Conservation (phyloP, 148 eudicot genomes). For the Talinum fruticosum region DNA sequence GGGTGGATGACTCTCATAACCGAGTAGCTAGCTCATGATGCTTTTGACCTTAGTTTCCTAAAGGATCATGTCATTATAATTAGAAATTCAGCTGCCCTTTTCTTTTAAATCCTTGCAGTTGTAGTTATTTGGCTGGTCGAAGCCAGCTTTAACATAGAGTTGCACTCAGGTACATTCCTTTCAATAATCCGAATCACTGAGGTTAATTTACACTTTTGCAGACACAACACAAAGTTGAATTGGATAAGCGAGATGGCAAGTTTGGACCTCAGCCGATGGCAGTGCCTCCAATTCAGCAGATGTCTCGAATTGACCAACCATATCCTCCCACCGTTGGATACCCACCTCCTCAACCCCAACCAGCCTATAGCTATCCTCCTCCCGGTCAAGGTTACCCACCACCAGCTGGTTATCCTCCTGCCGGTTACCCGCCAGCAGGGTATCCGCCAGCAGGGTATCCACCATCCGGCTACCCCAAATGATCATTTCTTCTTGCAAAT, state of each 20-base stretch:
- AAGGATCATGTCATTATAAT: background rate
- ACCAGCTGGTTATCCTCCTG: slow-evolving; percentile 37
- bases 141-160: background rate
- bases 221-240: slow-evolving; percentile 96
- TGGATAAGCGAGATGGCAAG: slow-evolving; percentile 97
- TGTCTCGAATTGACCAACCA: slow-evolving; percentile 86
- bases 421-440: slow-evolving; percentile 37
- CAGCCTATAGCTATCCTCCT: slow-evolving; percentile 37
- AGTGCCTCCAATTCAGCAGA: slow-evolving; percentile 71
- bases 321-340: slow-evolving; percentile 71
- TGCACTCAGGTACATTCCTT: background rate
- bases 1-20: too few species aligned
- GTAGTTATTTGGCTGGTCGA: background rate
- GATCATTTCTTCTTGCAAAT: background rate
- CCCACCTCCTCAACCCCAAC: slow-evolving; percentile 42
- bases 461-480: slow-evolving; percentile 25
- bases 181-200: background rate
- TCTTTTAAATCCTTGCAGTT: background rate
- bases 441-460: slow-evolving; percentile 23
- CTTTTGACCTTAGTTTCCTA: background rate
- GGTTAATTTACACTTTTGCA: slow-evolving; percentile 27
- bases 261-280: slow-evolving; percentile 77
- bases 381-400: slow-evolving; percentile 53
- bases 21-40: background rate
- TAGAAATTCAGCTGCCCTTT: background rate